Conservation (phyloP, 345 rosid genomes). For the Camelina neglecta region DNA sequence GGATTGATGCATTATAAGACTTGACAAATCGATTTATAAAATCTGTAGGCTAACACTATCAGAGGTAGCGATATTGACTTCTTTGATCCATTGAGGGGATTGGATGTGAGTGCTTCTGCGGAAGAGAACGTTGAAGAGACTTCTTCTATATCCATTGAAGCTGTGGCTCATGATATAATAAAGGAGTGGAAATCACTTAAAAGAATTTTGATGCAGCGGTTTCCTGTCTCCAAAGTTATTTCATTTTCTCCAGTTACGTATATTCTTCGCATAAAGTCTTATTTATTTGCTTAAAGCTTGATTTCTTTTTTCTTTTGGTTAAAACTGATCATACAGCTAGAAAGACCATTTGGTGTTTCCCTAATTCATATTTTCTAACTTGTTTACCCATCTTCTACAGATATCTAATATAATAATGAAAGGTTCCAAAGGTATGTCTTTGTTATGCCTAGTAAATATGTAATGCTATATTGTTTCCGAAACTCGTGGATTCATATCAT, state of each 20-base stretch:
- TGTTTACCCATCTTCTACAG: slow-evolving; percentile 48
- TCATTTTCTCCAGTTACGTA: slow-evolving; percentile 70
- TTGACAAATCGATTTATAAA: slow-evolving; percentile 1
- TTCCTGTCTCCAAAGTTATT: slow-evolving; percentile 76
- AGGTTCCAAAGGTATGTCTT: slow-evolving; percentile 62
- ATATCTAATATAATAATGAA: slow-evolving; percentile 66
- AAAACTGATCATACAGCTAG: slow-evolving; percentile 11
- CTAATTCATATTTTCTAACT: slow-evolving; percentile 7
- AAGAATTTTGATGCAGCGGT: slow-evolving; percentile 83
- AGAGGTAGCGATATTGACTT: slow-evolving; percentile 49
- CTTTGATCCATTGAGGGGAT: slow-evolving; percentile 74
- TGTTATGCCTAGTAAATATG: background rate
- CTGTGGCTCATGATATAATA: slow-evolving; percentile 44
- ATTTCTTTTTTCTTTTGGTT: background rate
- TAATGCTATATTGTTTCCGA: slow-evolving; percentile 25
- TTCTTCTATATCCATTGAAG: slow-evolving; percentile 42
- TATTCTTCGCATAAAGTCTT: background rate
- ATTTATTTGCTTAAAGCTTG: background rate
- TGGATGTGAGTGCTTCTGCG: slow-evolving; percentile 40
- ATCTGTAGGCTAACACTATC: slow-evolving; percentile 46
- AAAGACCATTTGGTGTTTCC: slow-evolving; percentile 19
- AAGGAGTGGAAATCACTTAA: slow-evolving; percentile 82
- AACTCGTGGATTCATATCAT: slow-evolving; percentile 23
- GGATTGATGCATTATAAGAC: slow-evolving; percentile 2
- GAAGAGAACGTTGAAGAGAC: slow-evolving; percentile 44